These are phyloP conservation scores for Penicillium sumatraense DNA, from an alignment of 2,329 filamentous ascomycete species.

Conservation along the genomic window DNA sequence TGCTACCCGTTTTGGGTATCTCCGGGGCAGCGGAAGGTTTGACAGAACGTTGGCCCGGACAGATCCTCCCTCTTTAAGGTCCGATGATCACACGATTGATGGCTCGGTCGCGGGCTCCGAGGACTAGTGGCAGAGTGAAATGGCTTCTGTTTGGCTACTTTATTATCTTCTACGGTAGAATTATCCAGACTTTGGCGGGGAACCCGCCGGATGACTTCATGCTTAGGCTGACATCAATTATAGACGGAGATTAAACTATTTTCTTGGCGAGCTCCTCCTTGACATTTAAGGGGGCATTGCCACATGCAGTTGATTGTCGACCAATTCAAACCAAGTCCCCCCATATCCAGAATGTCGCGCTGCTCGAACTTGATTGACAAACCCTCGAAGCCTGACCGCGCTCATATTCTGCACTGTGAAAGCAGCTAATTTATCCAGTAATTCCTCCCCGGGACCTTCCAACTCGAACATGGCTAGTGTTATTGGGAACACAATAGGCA, in stretches of 20 bases:
- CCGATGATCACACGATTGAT: background rate
- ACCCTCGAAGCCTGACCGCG: slow-evolving; percentile 23
- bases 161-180: background rate
- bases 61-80: background rate
- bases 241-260: slow-evolving; percentile 1
- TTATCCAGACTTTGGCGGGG: slow-evolving; percentile 1
- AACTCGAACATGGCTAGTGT: slow-evolving; percentile 31
- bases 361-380: slow-evolving; percentile 24
- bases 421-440: slow-evolving; percentile 23
- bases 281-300: slow-evolving; percentile 25
- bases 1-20: slow-evolving; percentile 8
- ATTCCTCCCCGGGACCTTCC: slow-evolving; percentile 21
- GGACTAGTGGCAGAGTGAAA: background rate
- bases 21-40: background rate
- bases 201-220: slow-evolving; percentile 6
- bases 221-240: slow-evolving; percentile 3
- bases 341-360: slow-evolving; percentile 21
- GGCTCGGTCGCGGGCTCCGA: background rate
- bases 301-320: slow-evolving; percentile 27
- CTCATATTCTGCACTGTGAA: slow-evolving; percentile 25
- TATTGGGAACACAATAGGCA: slow-evolving; percentile 30
- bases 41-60: background rate
- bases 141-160: background rate
- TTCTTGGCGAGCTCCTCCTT: background rate
- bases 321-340: slow-evolving; percentile 30